A percentile compares a stretch with the other conserved stretches of the same genome.
Evolutionary conservation across 768 basidiomycete species (phyloP).

Genomic region (Suillus variegatus): DNA sequence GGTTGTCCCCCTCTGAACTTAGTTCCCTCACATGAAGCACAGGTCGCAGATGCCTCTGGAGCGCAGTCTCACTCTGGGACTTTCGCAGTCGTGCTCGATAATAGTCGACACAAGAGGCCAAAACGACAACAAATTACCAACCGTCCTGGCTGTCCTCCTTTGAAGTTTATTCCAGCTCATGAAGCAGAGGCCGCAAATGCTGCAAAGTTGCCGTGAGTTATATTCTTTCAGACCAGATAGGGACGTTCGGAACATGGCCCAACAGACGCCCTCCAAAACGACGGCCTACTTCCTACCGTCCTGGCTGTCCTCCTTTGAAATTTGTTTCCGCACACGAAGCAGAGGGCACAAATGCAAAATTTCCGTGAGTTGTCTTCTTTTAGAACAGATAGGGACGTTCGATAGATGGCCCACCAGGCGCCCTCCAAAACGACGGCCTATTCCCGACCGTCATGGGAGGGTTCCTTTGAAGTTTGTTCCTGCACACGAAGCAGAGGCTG

Average conservation of each 20-base stretch:
- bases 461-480: constrained; percentile 26
- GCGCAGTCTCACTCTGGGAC: not conserved
- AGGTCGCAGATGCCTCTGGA: constrained; percentile 24
- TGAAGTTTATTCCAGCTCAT: constrained; percentile 23
- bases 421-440: not conserved
- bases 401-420: not conserved
- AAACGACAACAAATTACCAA: not conserved
- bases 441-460: not conserved
- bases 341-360: constrained; percentile 25
- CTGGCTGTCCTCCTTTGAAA: constrained; percentile 17
- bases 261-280: not conserved
- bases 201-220: constrained; percentile 7
- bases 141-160: constrained; percentile 16
- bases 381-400: not conserved
- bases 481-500: constrained; percentile 27
- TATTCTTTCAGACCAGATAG: not conserved
- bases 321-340: constrained; percentile 28
- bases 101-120: not conserved
- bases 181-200: constrained; percentile 30
- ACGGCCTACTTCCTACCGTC: not conserved
- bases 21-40: constrained; percentile 29
- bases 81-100: not conserved
- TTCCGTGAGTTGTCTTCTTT: constrained; percentile 12
- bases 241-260: not conserved
- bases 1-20: constrained; percentile 21